Conservation (phyloP, 2,329 filamentous ascomycete species). For the Hypoxylon sp. region DNA sequence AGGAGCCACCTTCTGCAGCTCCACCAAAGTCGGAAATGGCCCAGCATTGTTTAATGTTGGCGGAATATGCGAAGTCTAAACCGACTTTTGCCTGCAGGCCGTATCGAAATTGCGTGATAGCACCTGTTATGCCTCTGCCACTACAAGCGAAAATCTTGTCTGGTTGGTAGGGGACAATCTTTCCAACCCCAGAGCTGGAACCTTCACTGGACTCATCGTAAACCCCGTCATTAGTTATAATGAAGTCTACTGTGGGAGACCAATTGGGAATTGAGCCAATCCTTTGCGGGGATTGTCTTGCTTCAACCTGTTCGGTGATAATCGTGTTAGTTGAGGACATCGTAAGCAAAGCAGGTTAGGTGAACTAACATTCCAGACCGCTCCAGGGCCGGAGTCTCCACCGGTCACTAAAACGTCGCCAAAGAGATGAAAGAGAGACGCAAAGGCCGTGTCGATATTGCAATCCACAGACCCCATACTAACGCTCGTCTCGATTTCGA, state of each 20-base stretch:
- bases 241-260: constrained; percentile 69
- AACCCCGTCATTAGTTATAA: constrained; percentile 57
- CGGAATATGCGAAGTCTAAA: constrained; percentile 64
- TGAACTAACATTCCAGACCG: constrained; percentile 75
- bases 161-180: constrained; percentile 51
- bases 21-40: constrained; percentile 55
- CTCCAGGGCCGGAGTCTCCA: constrained; percentile 82
- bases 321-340: constrained; percentile 19
- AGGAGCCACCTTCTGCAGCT: constrained; percentile 49
- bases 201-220: constrained; percentile 59
- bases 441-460: constrained; percentile 85
- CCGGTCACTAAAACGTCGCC: constrained; percentile 85
- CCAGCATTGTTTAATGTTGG: constrained; percentile 66
- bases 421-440: constrained; percentile 74
- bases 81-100: constrained; percentile 78
- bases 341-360: neutral
- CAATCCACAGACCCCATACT: constrained; percentile 75
- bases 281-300: constrained; percentile 65
- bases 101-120: constrained; percentile 75
- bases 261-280: constrained; percentile 74
- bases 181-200: constrained; percentile 55
- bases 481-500: constrained; percentile 66
- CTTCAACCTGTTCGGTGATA: constrained; percentile 59
- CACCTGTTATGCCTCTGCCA: constrained; percentile 71
- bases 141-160: constrained; percentile 76